phyloP scores from a whole-genome alignment of 768 basidiomycete species.

The Mycena metata region DNA sequence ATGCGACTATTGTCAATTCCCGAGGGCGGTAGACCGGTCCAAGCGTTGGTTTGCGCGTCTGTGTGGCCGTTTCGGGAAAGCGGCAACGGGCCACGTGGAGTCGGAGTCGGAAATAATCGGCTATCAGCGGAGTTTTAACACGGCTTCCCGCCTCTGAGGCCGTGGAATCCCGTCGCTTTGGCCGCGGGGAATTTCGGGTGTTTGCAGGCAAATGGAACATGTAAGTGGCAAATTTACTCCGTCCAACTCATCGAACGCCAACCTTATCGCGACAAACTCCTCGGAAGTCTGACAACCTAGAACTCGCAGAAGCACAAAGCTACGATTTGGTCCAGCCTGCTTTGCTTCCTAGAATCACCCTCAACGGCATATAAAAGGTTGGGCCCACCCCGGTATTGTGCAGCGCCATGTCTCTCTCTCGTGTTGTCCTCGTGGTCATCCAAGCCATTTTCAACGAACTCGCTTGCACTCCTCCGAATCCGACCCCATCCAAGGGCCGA shows the following conservation, averaged over 20 bases:
- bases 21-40: background rate
- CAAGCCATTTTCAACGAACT: conserved; percentile 66
- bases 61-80: background rate
- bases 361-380: conserved; percentile 1
- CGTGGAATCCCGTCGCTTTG: background rate
- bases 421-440: conserved; percentile 61
- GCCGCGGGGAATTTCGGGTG: conserved; percentile 1
- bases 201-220: background rate
- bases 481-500: conserved; percentile 61
- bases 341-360: background rate
- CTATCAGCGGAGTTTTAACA: background rate
- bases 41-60: background rate
- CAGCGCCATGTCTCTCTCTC: conserved; percentile 60
- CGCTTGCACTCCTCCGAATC: conserved; percentile 71
- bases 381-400: background rate
- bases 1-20: too few species aligned
- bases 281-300: conserved; percentile 20
- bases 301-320: conserved; percentile 10
- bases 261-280: conserved; percentile 4
- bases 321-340: conserved; percentile 4
- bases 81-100: background rate
- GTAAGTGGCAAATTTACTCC: conserved; percentile 4
- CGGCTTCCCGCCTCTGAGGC: background rate
- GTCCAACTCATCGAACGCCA: background rate
- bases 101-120: background rate